Conservation (phyloP, 2,329 filamentous ascomycete genomes). For the Remersonia thermophila region DNA sequence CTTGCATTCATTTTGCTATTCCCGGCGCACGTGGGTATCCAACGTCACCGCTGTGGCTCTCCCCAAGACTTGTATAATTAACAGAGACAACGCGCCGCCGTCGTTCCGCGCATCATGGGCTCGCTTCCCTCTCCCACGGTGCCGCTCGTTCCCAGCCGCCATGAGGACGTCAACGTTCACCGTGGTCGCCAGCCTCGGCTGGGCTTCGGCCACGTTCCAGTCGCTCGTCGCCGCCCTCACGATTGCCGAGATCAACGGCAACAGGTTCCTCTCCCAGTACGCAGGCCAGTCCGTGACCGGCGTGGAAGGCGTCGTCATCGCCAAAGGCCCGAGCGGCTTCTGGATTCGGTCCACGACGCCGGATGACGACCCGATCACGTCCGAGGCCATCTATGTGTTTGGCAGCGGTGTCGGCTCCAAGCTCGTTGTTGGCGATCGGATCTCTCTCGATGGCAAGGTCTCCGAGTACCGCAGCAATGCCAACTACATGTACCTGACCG, state of each 20-base stretch:
- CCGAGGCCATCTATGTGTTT: constrained; percentile 56
- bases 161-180: constrained; percentile 10
- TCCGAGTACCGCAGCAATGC: constrained; percentile 42
- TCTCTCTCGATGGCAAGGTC: constrained; percentile 48
- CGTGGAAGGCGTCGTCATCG: constrained; percentile 52
- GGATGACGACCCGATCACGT: constrained; percentile 43
- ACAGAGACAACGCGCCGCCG: too few relatives aligned
- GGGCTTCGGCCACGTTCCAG: constrained; percentile 13
- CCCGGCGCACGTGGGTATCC: too few relatives aligned
- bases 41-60: too few relatives aligned
- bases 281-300: constrained; percentile 42
- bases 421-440: constrained; percentile 48
- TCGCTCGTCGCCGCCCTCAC: constrained; percentile 27
- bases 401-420: constrained; percentile 36
- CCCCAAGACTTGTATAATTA: too few relatives aligned
- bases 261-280: constrained; percentile 50
- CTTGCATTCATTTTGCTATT: too few relatives aligned
- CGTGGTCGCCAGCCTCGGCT: constrained; percentile 3
- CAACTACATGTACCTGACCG: constrained; percentile 50
- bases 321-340: constrained; percentile 48
- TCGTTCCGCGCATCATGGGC: too few relatives aligned
- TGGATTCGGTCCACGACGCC: constrained; percentile 50
- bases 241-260: constrained; percentile 54
- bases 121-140: too few relatives aligned
- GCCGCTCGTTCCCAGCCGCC: background rate